Base-by-base conservation (phyloP, 805 yeast species). In the Nadsonia fulvescens region DNA sequence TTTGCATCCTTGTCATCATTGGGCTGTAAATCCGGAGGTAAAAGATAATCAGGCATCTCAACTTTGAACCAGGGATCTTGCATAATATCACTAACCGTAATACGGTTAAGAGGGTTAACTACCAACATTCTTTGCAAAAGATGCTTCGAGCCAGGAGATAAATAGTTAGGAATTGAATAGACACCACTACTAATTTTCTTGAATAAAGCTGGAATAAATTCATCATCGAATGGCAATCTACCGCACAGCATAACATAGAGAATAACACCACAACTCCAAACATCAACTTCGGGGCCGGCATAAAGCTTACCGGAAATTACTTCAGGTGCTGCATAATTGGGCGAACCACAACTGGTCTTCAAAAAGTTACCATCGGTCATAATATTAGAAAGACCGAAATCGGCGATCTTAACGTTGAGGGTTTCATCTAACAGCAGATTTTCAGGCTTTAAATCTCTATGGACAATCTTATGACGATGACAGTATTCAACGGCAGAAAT, bases 241-340 rank as follows among this genome's bases (percentile, higher is more conserved):
- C 96, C 94, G 51, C 94, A 83, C 27, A 86, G 60, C 95, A 83
- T 83, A 28, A 83, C 96, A 40, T 83, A 86, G 29, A 83, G 57
- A 24, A 86, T 82, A 20, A 86, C 95, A 42, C 96, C 96, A 44
- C 93, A 77, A 0, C 92, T 76, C 96, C 96, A 83, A 29, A 83
- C 94, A 49, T 83, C 96, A 24, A 86, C 95, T 51, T 86, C 95
- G 3, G 96, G 95, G 6, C 96, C 96, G 2, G 95, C 96, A 41
- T 83, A 86, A 28, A 86, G 60, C 47, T 86, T 81, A 18, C 95
- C 95, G 34, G 83, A 70, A 31, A 83, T 83, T 15, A 83, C 95
- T 51, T 83, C 96, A 1, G 96, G 96, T 1, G 96, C 95, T 5
- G 96, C 95, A 49, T 83, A 83, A 46, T 86, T 86, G 30, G 96